Percentiles rank a stretch among this genome's conserved stretches.
These are phyloP conservation scores for Microdochium bolleyi DNA, from an alignment of 2,329 filamentous ascomycete species.

Conservation along the genomic window DNA sequence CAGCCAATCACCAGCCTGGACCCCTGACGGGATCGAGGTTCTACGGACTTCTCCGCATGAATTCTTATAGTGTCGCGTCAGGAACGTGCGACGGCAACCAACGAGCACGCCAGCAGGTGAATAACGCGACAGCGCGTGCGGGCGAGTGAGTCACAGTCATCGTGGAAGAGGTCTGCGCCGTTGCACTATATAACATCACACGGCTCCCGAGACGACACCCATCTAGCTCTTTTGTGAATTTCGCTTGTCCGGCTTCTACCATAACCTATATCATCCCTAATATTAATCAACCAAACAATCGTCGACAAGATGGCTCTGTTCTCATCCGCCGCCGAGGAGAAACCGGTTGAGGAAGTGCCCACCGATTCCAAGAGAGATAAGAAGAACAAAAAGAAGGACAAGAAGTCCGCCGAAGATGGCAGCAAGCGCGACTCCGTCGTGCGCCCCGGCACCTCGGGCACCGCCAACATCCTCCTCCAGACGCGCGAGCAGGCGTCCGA, in stretches of 20 bases:
- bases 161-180: no score
- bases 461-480: slow-evolving; percentile 30
- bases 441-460: slow-evolving; percentile 33
- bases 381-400: slow-evolving; percentile 6
- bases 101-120: neutral
- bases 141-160: no score
- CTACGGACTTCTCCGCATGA: neutral
- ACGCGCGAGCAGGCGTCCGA: slow-evolving; percentile 28
- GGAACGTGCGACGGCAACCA: neutral
- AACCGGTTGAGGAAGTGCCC: neutral
- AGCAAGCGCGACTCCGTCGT: slow-evolving; percentile 5
- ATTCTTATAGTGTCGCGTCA: neutral
- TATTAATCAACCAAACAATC: neutral
- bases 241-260: neutral
- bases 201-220: no score
- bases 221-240: no score
- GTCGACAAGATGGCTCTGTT: neutral
- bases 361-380: neutral
- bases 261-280: neutral
- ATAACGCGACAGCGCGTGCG: no score
- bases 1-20: no score
- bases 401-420: slow-evolving; percentile 1
- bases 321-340: neutral
- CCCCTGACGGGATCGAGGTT: neutral
- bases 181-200: no score